A percentile compares a stretch with the other conserved stretches of the same genome.
Evolutionary conservation across 495 filamentous ascomycete genomes (phyloP).

Genomic region (Hyaloscypha variabilis): DNA sequence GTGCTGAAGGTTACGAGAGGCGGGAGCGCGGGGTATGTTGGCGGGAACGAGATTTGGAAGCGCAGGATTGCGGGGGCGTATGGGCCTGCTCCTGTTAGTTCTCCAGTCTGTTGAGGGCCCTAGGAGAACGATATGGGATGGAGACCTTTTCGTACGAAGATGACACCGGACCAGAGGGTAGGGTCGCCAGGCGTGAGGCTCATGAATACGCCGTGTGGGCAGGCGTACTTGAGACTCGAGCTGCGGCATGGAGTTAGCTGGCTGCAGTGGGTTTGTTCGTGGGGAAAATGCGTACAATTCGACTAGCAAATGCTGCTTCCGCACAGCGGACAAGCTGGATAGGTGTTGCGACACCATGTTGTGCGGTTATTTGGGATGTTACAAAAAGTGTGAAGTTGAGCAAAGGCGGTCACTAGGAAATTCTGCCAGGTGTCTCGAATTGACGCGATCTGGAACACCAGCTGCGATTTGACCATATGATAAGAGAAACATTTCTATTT

Average conservation of each 20-base stretch:
- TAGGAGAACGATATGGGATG: constrained; percentile 5
- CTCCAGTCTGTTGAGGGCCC: not conserved
- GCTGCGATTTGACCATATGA: not conserved
- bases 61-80: constrained; percentile 87
- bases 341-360: constrained; percentile 26
- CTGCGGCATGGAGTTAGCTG: constrained; percentile 47
- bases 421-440: constrained; percentile 2
- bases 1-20: constrained; percentile 85
- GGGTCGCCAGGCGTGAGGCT: constrained; percentile 80
- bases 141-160: constrained; percentile 85
- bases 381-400: not conserved
- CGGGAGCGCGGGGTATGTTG: constrained; percentile 75
- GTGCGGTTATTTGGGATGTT: not conserved
- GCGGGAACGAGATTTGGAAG: constrained; percentile 86
- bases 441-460: not conserved
- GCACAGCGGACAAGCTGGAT: constrained; percentile 30
- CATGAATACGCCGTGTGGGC: constrained; percentile 84
- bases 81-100: constrained; percentile 69
- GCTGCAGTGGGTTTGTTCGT: constrained; percentile 10
- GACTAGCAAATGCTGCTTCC: constrained; percentile 68
- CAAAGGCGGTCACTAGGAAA: not conserved
- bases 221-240: constrained; percentile 76
- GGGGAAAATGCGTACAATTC: constrained; percentile 65
- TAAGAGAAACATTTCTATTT: not conserved
- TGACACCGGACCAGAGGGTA: constrained; percentile 80